phyloP scores from a whole-genome alignment of 1,284 basidiomycete genomes.

The Cystobasidiaceae sp. region DNA sequence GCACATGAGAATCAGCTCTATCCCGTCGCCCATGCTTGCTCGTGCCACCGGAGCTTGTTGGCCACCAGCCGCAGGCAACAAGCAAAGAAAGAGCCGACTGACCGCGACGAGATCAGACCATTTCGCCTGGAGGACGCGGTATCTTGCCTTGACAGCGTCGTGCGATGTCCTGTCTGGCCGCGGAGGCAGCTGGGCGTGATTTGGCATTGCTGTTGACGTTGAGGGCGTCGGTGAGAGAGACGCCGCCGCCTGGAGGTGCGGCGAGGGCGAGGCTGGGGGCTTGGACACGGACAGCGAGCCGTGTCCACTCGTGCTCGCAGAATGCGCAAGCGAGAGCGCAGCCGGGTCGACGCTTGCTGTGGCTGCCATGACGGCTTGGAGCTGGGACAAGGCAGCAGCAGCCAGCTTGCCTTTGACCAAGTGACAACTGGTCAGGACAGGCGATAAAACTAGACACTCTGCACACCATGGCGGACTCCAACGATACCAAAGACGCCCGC shows the following conservation, averaged over 20 bases:
- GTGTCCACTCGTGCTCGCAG: too few species aligned
- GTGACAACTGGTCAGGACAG: too few species aligned
- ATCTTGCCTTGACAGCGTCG: slow-evolving; percentile 1
- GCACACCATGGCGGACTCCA: too few species aligned
- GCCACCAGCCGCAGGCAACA: not conserved
- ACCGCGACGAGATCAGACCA: slow-evolving; percentile 10
- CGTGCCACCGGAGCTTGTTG: too few species aligned
- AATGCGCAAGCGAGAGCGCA: slow-evolving; percentile 11
- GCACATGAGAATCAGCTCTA: not conserved
- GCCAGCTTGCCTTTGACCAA: too few species aligned
- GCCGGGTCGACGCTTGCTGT: not conserved
- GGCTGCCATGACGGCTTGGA: not conserved
- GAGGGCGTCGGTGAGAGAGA: slow-evolving; percentile 1
- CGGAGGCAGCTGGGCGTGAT: not conserved
- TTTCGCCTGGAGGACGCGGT: slow-evolving; percentile 19
- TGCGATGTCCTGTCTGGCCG: slow-evolving; percentile 20
- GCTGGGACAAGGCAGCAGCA: not conserved
- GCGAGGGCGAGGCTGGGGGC: not conserved
- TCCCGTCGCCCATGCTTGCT: too few species aligned
- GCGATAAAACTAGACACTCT: too few species aligned
- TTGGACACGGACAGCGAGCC: too few species aligned
- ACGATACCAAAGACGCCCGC: too few species aligned
- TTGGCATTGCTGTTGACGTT: not conserved
- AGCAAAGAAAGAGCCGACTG: not conserved
- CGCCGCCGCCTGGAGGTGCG: not conserved